Percentiles rank a stretch among this genome's conserved stretches.
Conservation (phyloP, 345 rosid species). For the Bruguiera gymnorhiza region DNA sequence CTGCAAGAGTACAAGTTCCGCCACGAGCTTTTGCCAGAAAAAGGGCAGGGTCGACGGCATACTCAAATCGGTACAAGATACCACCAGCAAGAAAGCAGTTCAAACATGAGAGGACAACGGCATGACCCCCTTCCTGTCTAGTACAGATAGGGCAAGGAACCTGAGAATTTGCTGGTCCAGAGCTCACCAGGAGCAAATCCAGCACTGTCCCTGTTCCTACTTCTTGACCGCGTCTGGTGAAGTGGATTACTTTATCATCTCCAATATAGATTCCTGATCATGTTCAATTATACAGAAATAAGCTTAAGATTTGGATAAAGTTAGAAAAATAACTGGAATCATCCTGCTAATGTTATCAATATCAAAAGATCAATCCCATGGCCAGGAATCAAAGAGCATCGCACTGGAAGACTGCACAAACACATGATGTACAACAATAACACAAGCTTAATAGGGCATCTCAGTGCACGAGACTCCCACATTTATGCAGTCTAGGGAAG, state of each 20-base stretch:
- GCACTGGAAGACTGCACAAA: no score
- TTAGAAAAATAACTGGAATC: neutral
- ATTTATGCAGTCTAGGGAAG: no score
- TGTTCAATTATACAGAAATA: neutral
- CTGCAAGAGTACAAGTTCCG: constrained; percentile 89
- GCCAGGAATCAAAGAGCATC: no score
- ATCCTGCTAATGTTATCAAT: no score
- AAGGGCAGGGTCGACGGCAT: constrained; percentile 68
- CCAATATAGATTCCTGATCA: constrained; percentile 79
- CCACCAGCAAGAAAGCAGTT: constrained; percentile 91
- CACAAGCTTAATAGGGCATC: no score
- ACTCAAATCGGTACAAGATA: constrained; percentile 67
- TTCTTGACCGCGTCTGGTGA: constrained; percentile 88
- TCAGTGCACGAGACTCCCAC: no score
- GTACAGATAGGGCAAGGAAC: constrained; percentile 65
- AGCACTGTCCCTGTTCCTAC: constrained; percentile 83
- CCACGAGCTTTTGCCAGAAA: constrained; percentile 87
- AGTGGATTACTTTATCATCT: constrained; percentile 73
- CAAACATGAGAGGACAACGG: constrained; percentile 77
- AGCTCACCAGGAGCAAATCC: constrained; percentile 68
- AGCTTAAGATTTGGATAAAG: neutral
- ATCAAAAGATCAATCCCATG: no score
- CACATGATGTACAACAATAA: no score
- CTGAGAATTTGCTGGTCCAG: constrained; percentile 52
- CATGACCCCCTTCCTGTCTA: constrained; percentile 48